Percentiles rank a stretch among this genome's conserved stretches.
These are phyloP conservation scores for Tetraselmis striata DNA, from an alignment of 139 green algal genomes.

Conservation along the genomic window DNA sequence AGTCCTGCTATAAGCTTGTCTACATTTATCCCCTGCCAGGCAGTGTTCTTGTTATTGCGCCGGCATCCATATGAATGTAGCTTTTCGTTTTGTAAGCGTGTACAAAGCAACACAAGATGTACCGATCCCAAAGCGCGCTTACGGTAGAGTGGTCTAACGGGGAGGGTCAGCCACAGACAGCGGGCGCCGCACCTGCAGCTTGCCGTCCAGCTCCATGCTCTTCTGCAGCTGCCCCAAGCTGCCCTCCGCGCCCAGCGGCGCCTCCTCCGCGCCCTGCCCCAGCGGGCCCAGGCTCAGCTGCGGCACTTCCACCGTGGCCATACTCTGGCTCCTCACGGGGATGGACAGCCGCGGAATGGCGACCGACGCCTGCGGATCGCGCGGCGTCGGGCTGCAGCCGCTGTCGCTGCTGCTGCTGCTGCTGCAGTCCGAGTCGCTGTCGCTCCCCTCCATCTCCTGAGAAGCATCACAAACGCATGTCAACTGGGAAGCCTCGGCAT, in stretches of 20 bases:
- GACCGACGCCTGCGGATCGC: not conserved
- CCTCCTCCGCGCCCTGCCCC: not conserved
- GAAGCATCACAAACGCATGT: not conserved
- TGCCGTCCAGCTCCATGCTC: not conserved
- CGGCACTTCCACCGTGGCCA: not conserved
- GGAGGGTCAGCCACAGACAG: too few relatives aligned
- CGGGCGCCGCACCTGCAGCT: constrained; percentile 4
- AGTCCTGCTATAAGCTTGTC: too few relatives aligned
- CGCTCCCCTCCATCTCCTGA: not conserved
- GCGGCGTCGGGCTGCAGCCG: not conserved
- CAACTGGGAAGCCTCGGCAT: too few relatives aligned
- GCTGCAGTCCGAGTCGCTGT: not conserved
- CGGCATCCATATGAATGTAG: too few relatives aligned
- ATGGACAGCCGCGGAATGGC: not conserved
- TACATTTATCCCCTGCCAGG: too few relatives aligned
- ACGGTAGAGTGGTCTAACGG: too few relatives aligned
- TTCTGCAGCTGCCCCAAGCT: not conserved
- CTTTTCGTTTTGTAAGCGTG: too few relatives aligned
- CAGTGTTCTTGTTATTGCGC: too few relatives aligned
- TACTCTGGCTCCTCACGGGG: not conserved
- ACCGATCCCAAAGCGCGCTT: too few relatives aligned
- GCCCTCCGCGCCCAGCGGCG: not conserved
- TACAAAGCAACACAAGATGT: too few relatives aligned
- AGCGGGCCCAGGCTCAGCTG: not conserved
- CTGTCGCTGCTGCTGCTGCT: not conserved